Conservation (phyloP, 805 yeast genomes). For the Nakazawaea laoshanensis region DNA sequence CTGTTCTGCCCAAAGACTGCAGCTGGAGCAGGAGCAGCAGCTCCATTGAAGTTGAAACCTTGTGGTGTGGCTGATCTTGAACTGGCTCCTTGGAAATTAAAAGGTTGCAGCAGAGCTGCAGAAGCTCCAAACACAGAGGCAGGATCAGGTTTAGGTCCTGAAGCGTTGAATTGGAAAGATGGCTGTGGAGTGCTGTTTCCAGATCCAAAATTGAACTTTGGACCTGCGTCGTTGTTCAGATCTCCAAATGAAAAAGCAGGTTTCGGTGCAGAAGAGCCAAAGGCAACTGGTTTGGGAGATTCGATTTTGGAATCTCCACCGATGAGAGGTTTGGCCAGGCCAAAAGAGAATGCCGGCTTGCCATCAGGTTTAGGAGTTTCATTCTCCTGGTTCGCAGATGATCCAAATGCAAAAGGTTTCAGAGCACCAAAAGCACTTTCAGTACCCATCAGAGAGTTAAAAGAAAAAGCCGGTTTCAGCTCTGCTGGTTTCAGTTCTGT, state of each 20-base stretch:
- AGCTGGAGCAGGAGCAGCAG: constrained; percentile 1
- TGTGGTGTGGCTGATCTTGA: constrained; percentile 9
- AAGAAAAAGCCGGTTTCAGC: background rate
- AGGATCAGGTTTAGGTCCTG: constrained; percentile 3
- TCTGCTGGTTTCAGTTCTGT: too few relatives aligned
- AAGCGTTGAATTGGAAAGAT: constrained; percentile 2
- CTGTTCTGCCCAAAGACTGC: constrained; percentile 4
- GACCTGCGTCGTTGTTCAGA: constrained; percentile 2
- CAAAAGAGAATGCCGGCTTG: constrained; percentile 1
- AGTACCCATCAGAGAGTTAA: too few relatives aligned
- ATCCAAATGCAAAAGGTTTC: too few relatives aligned
- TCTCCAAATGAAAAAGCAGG: constrained; percentile 1
- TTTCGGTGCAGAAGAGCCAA: background rate
- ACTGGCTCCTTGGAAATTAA: background rate
- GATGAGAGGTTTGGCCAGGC: too few relatives aligned
- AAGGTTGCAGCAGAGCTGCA: background rate
- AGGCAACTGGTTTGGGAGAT: constrained; percentile 7
- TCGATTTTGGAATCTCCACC: constrained; percentile 2
- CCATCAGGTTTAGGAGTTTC: too few relatives aligned
- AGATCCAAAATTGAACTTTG: background rate
- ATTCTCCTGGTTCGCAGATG: too few relatives aligned
- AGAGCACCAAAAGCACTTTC: too few relatives aligned
- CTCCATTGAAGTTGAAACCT: constrained; percentile 1
- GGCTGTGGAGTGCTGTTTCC: constrained; percentile 1
- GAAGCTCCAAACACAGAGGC: constrained; percentile 5